Evolutionary conservation across 371 early-diverging fungal species (phyloP).

Genomic region (Neoconidiobolus thromboides): DNA sequence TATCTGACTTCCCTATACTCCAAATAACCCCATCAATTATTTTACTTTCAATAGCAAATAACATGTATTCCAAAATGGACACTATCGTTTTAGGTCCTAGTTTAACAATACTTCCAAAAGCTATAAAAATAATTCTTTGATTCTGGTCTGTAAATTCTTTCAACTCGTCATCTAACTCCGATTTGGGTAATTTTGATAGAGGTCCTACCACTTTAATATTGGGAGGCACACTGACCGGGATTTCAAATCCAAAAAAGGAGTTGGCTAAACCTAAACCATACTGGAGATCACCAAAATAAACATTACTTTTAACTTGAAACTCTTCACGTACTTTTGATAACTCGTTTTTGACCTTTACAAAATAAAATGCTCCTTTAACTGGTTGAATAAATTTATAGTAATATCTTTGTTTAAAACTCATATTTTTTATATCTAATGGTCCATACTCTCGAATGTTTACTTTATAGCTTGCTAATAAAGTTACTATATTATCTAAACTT

Average conservation of each 20-base stretch:
- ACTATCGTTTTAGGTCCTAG: not conserved
- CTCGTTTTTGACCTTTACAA: too few relatives aligned
- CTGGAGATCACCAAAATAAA: not conserved
- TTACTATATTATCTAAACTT: too few relatives aligned
- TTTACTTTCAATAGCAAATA: not conserved
- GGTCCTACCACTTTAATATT: not conserved
- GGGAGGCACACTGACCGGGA: not conserved
- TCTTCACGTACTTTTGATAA: too few relatives aligned
- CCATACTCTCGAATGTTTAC: too few relatives aligned
- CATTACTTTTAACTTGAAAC: too few relatives aligned
- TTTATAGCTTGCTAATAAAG: too few relatives aligned
- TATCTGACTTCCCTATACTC: not conserved
- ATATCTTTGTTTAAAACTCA: too few relatives aligned
- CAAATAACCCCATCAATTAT: slow-evolving; percentile 7
- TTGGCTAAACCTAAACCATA: not conserved
- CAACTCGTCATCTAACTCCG: not conserved
- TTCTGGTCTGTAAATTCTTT: not conserved
- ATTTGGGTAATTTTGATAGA: not conserved
- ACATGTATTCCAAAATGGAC: not conserved
- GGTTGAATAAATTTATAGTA: too few relatives aligned
- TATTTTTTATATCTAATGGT: too few relatives aligned
- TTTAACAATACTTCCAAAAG: not conserved
- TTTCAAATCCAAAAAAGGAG: slow-evolving; percentile 1
- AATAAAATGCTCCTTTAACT: too few relatives aligned
- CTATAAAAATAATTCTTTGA: not conserved